Conservation (phyloP, 208 protist species). For the Leishmania turanica region DNA sequence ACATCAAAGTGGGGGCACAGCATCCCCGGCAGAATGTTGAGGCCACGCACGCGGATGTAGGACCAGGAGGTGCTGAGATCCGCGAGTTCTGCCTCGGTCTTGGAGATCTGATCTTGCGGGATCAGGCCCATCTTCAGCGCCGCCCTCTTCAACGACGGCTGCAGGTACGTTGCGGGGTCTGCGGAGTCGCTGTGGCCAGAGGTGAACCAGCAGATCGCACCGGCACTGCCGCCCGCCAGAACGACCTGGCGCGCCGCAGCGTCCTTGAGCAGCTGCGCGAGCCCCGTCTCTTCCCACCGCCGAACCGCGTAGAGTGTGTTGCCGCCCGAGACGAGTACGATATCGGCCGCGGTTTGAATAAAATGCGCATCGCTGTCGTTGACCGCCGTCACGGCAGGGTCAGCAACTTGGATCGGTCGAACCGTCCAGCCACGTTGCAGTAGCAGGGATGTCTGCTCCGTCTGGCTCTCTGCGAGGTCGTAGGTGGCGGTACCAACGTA, state of each 20-base stretch:
- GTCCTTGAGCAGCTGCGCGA: conserved; percentile 51
- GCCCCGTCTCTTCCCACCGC: conserved; percentile 84
- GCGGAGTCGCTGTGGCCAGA: conserved; percentile 90
- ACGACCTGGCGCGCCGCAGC: conserved; percentile 50
- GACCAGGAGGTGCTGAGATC: conserved; percentile 48
- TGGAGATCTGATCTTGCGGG: conserved; percentile 14
- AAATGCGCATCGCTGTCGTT: conserved; percentile 38
- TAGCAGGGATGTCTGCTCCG: conserved; percentile 52
- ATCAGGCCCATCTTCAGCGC: conserved; percentile 21
- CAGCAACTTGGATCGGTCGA: conserved; percentile 51
- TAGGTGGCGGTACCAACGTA: conserved; percentile 92
- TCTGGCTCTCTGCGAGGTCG: conserved; percentile 57
- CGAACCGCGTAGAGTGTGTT: conserved; percentile 92
- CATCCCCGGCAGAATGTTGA: conserved; percentile 80
- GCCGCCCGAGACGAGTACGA: conserved; percentile 85
- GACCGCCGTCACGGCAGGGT: conserved; percentile 36
- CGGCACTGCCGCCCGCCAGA: conserved; percentile 85
- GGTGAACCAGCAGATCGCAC: conserved; percentile 92
- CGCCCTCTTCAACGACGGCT: conserved; percentile 43
- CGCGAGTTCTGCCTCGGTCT: conserved; percentile 23
- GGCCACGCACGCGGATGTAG: conserved; percentile 87
- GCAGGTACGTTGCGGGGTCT: conserved; percentile 75
- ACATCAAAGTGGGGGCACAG: conserved; percentile 88
- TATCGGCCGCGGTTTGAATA: conserved; percentile 49
- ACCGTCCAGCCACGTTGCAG: conserved; percentile 58